Evolutionary conservation across 2,329 filamentous ascomycete genomes (phyloP), one percentile per base, ranked within the genome.

Genomic region (Exophiala spinifera): DNA sequence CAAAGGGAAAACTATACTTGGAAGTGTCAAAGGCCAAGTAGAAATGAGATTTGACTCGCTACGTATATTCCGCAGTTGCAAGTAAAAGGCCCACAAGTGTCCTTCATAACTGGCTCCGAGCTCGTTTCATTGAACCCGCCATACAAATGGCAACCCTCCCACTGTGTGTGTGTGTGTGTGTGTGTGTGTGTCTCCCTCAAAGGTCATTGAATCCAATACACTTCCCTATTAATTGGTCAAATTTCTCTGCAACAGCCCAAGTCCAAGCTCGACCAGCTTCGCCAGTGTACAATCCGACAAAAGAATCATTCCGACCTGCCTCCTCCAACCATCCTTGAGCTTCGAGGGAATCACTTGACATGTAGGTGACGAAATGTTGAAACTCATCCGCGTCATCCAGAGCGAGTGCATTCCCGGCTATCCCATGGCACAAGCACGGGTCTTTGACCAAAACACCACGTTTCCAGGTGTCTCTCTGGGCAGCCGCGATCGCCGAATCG

Each of bases 361-460:
- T 60, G 23, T 31, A 56, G 4, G 36, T 23, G 34, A 64, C 34
- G 31, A 63, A 57, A 39, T 57, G 49, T 31, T 57, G 37, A 25
- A 64, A 64, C 23, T 55, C 20, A 10, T 39, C 51, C 19, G 53
- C 53, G 33, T 56, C 47, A n/a, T 55, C 59, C n/a, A 65, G 34
- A n/a, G 59, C 59, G 23, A 88, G 69, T 14, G 83, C 81, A 64
- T 87, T 87, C 6, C 84, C 82, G 13, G 81, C 76, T 23, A 86
- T 81, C 0, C 84, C 81, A 63, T 88, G 84, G 63, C 84, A 87
- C 33, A 88, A 66, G 63, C 80, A 85, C 1, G 84, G 82, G 62
- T 84, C 80, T 60, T 87, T 87, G 10, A 75, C 83, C 57, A 87
- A 69, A 10, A 86, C 64, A 0, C 83, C 84, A 42, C 79, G 74